Percentiles rank a stretch among this genome's conserved stretches.
Evolutionary conservation across 352 stramenopile species (phyloP).

Genomic region (Phytophthora sansomeana): DNA sequence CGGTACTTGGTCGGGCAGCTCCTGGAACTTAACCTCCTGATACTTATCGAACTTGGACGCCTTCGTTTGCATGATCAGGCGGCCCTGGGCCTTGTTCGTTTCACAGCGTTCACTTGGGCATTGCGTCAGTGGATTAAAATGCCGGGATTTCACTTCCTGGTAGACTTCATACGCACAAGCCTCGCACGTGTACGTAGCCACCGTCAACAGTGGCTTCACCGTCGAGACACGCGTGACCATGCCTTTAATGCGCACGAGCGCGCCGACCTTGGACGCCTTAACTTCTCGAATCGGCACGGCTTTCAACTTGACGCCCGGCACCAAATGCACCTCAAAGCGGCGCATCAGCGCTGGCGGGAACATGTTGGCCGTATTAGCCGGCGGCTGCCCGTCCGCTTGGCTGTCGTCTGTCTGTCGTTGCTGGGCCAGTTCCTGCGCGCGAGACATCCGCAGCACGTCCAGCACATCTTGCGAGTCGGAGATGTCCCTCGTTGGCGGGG

Average conservation of each 20-base stretch:
- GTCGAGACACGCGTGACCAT: constrained; percentile 99
- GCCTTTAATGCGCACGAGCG: constrained; percentile 96
- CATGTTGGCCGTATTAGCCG: constrained; percentile 55
- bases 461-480: constrained; percentile 85
- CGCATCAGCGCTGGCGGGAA: constrained; percentile 95
- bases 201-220: constrained; percentile 97
- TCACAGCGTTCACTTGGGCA: constrained; percentile 93
- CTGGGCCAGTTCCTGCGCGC: constrained; percentile 76
- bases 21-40: constrained; percentile 99
- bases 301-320: constrained; percentile 88
- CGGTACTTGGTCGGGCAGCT: constrained; percentile 93
- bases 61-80: constrained; percentile 96
- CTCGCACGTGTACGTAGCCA: constrained; percentile 99
- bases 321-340: constrained; percentile 85
- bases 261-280: constrained; percentile 94
- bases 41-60: constrained; percentile 99
- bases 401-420: constrained; percentile 45
- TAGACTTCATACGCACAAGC: constrained; percentile 97
- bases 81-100: constrained; percentile 79
- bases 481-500: constrained; percentile 81
- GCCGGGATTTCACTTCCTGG: constrained; percentile 93
- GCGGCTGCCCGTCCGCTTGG: constrained; percentile 35
- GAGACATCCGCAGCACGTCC: constrained; percentile 81
- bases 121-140: constrained; percentile 94
- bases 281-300: constrained; percentile 95